Evolutionary conservation across 208 protist genomes (phyloP).

Genomic region (Trypanosoma conorhini): DNA sequence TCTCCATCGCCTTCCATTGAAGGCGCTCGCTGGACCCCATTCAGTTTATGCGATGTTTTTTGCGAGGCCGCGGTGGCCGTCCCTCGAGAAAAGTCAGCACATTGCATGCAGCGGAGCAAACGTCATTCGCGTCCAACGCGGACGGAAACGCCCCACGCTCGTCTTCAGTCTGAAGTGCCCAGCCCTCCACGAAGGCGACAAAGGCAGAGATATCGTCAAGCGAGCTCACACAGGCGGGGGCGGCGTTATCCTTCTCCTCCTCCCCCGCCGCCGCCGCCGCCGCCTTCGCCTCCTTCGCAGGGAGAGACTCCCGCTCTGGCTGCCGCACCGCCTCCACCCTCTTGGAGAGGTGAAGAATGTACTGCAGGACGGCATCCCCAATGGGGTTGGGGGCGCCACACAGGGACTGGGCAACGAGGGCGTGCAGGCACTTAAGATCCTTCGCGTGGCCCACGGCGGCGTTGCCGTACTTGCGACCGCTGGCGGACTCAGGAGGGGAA

Average conservation of each 20-base stretch:
- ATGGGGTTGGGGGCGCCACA: slow-evolving; percentile 62
- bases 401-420: slow-evolving; percentile 73
- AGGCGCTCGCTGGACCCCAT: neutral
- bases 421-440: slow-evolving; percentile 90
- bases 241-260: neutral
- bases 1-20: neutral
- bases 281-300: neutral
- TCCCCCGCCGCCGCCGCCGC: neutral
- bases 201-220: slow-evolving; percentile 32
- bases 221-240: neutral
- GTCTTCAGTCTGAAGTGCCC: neutral
- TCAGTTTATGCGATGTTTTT: slow-evolving; percentile 80
- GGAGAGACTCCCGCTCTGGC: neutral
- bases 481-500: neutral
- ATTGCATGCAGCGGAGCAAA: slow-evolving; percentile 45
- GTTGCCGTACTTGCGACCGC: slow-evolving; percentile 72
- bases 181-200: slow-evolving; percentile 22
- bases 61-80: slow-evolving; percentile 39
- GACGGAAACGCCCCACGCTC: neutral
- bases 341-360: slow-evolving; percentile 48
- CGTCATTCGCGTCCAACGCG: slow-evolving; percentile 25
- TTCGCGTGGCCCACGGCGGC: slow-evolving; percentile 67
- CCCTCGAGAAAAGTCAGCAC: slow-evolving; percentile 63
- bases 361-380: slow-evolving; percentile 58
- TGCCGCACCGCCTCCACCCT: neutral